Base-by-base conservation (phyloP, 345 rosid species). In the Salix udensis region DNA sequence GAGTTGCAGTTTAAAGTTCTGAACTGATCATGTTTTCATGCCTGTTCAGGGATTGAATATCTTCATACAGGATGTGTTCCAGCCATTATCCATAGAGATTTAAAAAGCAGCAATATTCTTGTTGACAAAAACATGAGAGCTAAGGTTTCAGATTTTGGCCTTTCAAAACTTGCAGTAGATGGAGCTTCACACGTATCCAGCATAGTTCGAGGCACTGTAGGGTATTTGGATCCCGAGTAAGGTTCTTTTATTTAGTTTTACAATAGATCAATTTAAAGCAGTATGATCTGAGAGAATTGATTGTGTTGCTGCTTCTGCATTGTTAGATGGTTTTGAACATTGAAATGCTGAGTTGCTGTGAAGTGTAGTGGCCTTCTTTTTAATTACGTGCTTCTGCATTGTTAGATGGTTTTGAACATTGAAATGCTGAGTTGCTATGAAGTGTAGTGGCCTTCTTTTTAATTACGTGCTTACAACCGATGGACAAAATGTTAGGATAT, bases 221-320 rank as follows among this genome's bases (percentile, higher is more conserved):
- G 99, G n/a, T 96, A 96, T 75, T 81, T 96, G 76, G 99, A 96
- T 83, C 99, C 99, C 0, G 99, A 96, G 99, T 96, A 90, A 80
- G 97, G 31, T 78, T 68, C 70, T 79, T 28, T 69, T 68, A 58
- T 52, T n/a, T 65, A 58, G 31, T 5, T 58, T 73, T 78, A 28
- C 11, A 21, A 46, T 23, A 16, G 14, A 70, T 82, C 72, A 46
- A 50, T 24, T 58, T 76, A 62, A 62, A 65, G 18, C 62, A 74
- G 11, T 40, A 28, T 64, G 3, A 31, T 28, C 36, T 10, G n/a
- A 19, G 19, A 50, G 30, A 79, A 55, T 65, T 72, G n/a, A 78
- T 64, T 8, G 9, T 30, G 31, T 50, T 21, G 70, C 50, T 61
- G 24, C 67, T 60, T 53, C 61, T 55, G 42, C 28, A 30, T 71